Percentiles rank a stretch among this genome's conserved stretches.
Evolutionary conservation across 345 rosid genomes (phyloP).

Genomic region (Syzygium aromaticum): DNA sequence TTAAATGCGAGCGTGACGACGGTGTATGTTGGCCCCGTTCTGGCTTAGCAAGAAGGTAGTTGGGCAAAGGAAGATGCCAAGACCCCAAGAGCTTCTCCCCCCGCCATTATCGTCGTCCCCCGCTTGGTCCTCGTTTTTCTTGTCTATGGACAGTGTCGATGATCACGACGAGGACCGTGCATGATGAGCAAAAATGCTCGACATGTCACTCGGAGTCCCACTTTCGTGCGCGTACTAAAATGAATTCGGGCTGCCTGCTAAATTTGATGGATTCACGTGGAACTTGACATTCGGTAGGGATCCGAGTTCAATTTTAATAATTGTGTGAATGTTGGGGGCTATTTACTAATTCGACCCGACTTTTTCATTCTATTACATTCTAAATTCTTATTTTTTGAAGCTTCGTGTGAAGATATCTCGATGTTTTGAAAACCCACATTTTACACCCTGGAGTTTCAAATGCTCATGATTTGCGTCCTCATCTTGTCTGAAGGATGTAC

Average conservation of each 20-base stretch:
- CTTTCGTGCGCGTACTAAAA: background rate
- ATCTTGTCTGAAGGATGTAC: background rate
- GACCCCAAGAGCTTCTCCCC: background rate
- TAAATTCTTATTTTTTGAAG: background rate
- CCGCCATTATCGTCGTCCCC: background rate
- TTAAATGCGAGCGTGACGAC: background rate
- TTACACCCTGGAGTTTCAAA: background rate
- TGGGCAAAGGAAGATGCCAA: background rate
- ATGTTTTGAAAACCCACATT: background rate
- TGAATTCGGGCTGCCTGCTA: background rate
- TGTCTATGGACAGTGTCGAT: background rate
- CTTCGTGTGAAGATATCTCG: background rate
- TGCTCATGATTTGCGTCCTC: background rate
- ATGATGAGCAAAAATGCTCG: background rate
- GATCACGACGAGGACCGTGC: background rate
- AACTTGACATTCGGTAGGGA: background rate
- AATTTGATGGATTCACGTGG: background rate
- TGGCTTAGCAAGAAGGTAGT: background rate
- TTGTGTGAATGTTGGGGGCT: background rate
- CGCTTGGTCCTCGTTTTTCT: background rate
- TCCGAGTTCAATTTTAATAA: background rate
- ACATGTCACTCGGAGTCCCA: background rate
- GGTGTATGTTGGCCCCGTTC: background rate
- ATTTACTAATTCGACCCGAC: background rate
- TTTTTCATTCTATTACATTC: background rate